A percentile compares a stretch with the other conserved stretches of the same genome.
Conservation (phyloP, 1,284 basidiomycete species). For the Tremellales sp. region DNA sequence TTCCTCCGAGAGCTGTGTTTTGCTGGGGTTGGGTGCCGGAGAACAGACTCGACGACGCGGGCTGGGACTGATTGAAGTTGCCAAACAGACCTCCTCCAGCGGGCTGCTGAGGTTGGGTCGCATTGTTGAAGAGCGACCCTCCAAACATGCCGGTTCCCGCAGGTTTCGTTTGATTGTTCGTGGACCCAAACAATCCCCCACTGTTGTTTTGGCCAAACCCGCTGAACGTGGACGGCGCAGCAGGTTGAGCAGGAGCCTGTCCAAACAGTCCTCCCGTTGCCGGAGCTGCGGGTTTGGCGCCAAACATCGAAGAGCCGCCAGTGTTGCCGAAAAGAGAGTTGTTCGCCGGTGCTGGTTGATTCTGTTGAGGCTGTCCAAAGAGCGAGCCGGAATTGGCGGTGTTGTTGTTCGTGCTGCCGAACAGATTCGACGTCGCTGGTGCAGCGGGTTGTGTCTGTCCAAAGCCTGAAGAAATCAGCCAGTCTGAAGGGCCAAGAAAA, state of each 20-base stretch:
- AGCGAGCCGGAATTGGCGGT: conserved; percentile 12
- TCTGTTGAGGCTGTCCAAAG: conserved; percentile 31
- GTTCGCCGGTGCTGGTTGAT: neutral
- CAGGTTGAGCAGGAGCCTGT: conserved; percentile 16
- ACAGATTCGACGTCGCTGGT: conserved; percentile 45
- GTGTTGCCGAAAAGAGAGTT: conserved; percentile 50
- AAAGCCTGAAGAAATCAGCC: neutral
- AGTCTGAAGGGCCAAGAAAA: neutral
- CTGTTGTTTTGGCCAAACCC: conserved; percentile 30
- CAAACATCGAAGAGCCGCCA: conserved; percentile 53
- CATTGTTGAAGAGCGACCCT: conserved; percentile 38
- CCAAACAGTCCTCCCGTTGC: conserved; percentile 49
- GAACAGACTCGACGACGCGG: conserved; percentile 46
- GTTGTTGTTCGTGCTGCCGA: conserved; percentile 41
- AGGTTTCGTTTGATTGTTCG: conserved; percentile 15
- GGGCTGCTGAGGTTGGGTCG: conserved; percentile 23
- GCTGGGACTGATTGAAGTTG: conserved; percentile 31
- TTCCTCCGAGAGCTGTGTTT: conserved; percentile 23
- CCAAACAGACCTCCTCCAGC: conserved; percentile 53
- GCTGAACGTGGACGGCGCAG: conserved; percentile 18
- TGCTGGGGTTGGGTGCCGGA: conserved; percentile 50
- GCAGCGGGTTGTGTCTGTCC: conserved; percentile 19
- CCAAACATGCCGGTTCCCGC: conserved; percentile 23
- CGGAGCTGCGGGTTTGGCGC: conserved; percentile 41
- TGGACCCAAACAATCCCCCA: conserved; percentile 15